Conservation (phyloP, 176 grass and related monocot species). For the Aegilops sharonensis region DNA sequence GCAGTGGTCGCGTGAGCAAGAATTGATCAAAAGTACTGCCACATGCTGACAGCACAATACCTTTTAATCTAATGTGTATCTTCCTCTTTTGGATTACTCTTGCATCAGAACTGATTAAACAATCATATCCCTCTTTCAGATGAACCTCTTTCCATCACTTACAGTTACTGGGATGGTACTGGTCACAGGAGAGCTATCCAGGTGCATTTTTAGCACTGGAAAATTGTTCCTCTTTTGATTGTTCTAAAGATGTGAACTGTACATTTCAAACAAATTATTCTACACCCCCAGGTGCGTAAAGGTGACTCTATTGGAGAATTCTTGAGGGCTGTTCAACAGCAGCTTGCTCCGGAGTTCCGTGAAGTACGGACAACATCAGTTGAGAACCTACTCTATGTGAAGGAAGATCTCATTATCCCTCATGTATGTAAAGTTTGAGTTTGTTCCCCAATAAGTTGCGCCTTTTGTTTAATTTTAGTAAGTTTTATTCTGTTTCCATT, state of each 20-base stretch:
- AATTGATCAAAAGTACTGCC: slow-evolving; percentile 86
- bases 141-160: slow-evolving; percentile 91
- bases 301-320: slow-evolving; percentile 95
- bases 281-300: slow-evolving; percentile 68
- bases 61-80: not conserved
- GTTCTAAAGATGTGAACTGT: slow-evolving; percentile 1
- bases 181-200: slow-evolving; percentile 86
- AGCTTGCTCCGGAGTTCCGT: slow-evolving; percentile 93
- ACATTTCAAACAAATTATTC: slow-evolving; percentile 27
- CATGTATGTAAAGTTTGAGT: slow-evolving; percentile 55
- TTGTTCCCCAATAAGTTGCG: slow-evolving; percentile 22
- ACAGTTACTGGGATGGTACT: slow-evolving; percentile 99
- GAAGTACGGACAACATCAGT: slow-evolving; percentile 97
- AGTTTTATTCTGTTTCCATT: slow-evolving; percentile 8
- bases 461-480: slow-evolving; percentile 8
- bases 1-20: slow-evolving; percentile 90
- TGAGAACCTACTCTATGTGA: slow-evolving; percentile 96
- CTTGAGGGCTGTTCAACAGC: slow-evolving; percentile 89
- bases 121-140: slow-evolving; percentile 50
- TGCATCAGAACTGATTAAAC: slow-evolving; percentile 3
- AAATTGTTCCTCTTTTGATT: slow-evolving; percentile 2
- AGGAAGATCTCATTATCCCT: slow-evolving; percentile 99
- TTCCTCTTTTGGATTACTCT: slow-evolving; percentile 27
- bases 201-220: slow-evolving; percentile 36
- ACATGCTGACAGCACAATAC: slow-evolving; percentile 24